Base-by-base conservation (phyloP, 257 asterid genomes). In the Nicotiana obtusifolia region DNA sequence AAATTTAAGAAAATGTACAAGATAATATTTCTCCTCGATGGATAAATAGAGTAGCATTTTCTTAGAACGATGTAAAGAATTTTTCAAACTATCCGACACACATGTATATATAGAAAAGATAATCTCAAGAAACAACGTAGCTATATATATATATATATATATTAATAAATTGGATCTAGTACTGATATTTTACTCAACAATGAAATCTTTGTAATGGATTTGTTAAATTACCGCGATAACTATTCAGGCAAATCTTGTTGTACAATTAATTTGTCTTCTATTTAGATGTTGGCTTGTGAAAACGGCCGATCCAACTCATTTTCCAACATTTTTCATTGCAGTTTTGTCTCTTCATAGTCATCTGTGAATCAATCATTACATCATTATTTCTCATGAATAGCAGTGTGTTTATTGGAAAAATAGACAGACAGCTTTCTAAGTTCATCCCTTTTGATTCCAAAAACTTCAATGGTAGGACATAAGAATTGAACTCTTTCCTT, bases 261-360 rank as follows among this genome's bases (percentile, higher is more conserved):
- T 41, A 76, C 44, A 59, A 26, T 26, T 64, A 47, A 49, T 85
- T 68, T 85, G 84, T 83, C 81, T 65, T 76, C 78, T 64, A 75
- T 80, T 76, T 75, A 61, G 54, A 44, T 80, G 59, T 80, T 64
- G 78, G 75, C 56, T 85, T 82, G 80, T 73, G 84, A 61, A 75
- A 56, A 64, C 76, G 16, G 33, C 37, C 3, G 66, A 15, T 26
- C 24, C 22, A 41, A 64, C 5, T 64, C 81, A 7, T 56, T 80
- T 30, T 4, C 80, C 66, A 17, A 15, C 60, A 64, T 24, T 47
- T 52, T 69, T 26, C 66, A 59, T 35, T 17, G 15, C 75, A 68
- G 31, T 76, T 81, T 85, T 67, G 84, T 83, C 83, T 57, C 71
- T 81, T 67, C 86, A 73, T 79, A 61, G 82, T 84, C 84, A 56